Conservation (phyloP, 352 stramenopile species). For the Globisporangium carolinianum region DNA sequence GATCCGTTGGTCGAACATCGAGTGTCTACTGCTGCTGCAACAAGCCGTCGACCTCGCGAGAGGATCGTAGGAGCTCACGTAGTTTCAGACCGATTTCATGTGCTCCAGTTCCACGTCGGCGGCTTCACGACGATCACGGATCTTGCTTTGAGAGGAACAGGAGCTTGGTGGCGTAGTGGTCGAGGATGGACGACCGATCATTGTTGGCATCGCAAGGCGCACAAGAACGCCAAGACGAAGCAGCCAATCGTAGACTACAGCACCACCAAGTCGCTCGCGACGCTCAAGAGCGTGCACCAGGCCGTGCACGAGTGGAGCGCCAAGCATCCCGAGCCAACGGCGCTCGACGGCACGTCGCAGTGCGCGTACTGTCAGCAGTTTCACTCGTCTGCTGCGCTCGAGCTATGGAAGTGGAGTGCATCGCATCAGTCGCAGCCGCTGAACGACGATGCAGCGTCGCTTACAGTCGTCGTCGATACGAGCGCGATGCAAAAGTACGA, state of each 20-base stretch:
- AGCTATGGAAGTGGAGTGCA: slow-evolving; percentile 1
- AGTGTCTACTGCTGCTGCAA: too few relatives aligned
- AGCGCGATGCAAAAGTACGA: not conserved
- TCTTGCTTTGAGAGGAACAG: too few relatives aligned
- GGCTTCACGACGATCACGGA: too few relatives aligned
- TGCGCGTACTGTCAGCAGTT: slow-evolving; percentile 5
- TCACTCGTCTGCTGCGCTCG: slow-evolving; percentile 2
- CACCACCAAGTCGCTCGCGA: slow-evolving; percentile 2
- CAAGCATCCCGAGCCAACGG: not conserved
- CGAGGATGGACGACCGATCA: too few relatives aligned
- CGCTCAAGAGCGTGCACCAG: not conserved
- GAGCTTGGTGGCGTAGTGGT: too few relatives aligned
- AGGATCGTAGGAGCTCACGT: too few relatives aligned
- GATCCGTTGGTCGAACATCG: too few relatives aligned
- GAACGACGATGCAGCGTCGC: not conserved
- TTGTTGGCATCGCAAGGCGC: not conserved
- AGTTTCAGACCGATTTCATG: too few relatives aligned
- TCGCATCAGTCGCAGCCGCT: not conserved
- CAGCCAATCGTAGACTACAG: slow-evolving; percentile 1
- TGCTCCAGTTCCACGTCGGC: too few relatives aligned
- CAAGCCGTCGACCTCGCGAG: too few relatives aligned
- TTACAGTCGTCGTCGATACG: not conserved
- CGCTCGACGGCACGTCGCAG: not conserved
- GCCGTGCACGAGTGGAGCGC: not conserved
- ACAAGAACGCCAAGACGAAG: not conserved